Base-by-base conservation (phyloP, 1,139 yeast species). In the Zygosaccharomyces pseudobailii region DNA sequence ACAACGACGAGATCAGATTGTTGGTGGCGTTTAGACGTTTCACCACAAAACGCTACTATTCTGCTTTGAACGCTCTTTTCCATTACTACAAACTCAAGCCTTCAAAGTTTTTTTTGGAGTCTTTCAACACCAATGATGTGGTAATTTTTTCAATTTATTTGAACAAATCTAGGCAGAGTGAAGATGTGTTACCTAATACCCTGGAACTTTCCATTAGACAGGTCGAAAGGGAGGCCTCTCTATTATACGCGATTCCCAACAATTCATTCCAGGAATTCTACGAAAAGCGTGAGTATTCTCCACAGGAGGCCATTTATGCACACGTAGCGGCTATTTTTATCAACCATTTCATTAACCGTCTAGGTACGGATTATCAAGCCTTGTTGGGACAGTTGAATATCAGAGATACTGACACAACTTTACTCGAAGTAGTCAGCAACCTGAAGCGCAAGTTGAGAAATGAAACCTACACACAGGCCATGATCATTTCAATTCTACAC, bases 251-350 rank as follows among this genome's bases (percentile, higher is more conserved):
- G 62, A 79, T 92, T 57, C 98, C 98, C 40, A 85, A 86, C 68
- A 87, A 88, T 62, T 76, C 79, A 59, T 90, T 90, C 75, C 85
- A 84, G 59, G 75, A 78, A 46, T 76, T 83, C 51, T 90, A 90
- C 65, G 83, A 85, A 54, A 69, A 75, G 48, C 87, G 94, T 48
- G 83, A 82, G 56, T 78, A 90, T 68, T 89, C 97, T 1, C 80
- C 94, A 59, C 98, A 92, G 70, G 97, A 92, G 71, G 80, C 92
- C 44, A 84, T 90, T 53, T 92, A 92, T 66, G 95, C 97, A 38
- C 97, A 92, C 68, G 85, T 89, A 63, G 96, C 92, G 58, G 87
- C 87, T 46, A 87, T 89, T 52, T 92, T 92, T 63, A 95, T 88
- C 44, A 84, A 95, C 42, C 97, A 92, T 68, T 92, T 92, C 71